Evolutionary conservation across 495 filamentous ascomycete genomes (phyloP), one percentile per base, ranked within the genome.

Genomic region (Neurospora cerealis): DNA sequence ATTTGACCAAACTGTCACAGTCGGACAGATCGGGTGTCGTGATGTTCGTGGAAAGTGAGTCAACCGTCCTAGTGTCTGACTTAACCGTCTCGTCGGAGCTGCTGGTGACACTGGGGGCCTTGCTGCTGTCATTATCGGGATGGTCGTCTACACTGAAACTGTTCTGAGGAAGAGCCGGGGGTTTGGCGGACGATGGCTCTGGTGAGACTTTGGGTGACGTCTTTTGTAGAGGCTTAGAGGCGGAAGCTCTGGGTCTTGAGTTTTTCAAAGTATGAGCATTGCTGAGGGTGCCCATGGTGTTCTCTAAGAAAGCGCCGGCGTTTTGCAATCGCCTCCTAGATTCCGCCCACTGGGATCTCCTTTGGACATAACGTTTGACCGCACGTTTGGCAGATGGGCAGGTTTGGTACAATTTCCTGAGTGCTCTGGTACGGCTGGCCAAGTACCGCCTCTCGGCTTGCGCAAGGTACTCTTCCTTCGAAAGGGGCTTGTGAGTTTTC

Each of bases 31-130:
- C 62, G 8, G 72, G 71, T 40, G 71, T 72, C 34, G 71, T 72
- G 28, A 72, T 37, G 17, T 72, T 73, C 28, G 70, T 71, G 19
- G 17, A 71, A 66, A 34, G 38, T 8, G 69, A 71, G 17, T 38
- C 69, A 6, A 46, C 41, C 19, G 28, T 34, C 34, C 34, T 60
- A 9, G 34, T 44, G 24, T 71, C 73, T 24, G 66, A 71, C 69
- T 71, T 71, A 24, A 48, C 42, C 9, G 44, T 36, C 10, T 72
- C 71, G 62, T 74, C 73, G 69, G 66, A 32, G 69, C 69, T 74
- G 37, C 69, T 74, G 39, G 71, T 19, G 28, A 66, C 54, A 17
- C 54, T 66, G 4, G 54, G 54, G 9, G 54, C 54, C 6, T 66
- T 66, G 54, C 54, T 66, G 28, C 24, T 34, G 54, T 66, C 15